Evolutionary conservation across 305 asterid genomes (phyloP), one percentile per base, ranked within the genome.

Genomic region (Fraxinus platypoda): DNA sequence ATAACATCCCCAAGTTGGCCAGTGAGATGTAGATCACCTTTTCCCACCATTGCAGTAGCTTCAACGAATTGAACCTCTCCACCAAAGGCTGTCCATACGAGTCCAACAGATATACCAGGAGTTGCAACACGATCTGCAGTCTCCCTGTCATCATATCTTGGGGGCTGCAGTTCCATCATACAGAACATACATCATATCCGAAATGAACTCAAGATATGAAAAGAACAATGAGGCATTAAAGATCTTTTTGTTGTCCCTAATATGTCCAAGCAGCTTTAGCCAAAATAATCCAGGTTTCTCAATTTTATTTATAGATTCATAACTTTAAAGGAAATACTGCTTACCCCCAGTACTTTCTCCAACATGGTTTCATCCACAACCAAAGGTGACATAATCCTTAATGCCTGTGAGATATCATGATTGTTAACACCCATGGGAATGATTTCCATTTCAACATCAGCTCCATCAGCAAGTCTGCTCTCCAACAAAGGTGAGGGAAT

Each of bases 31-130:
- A 97, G 89, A 59, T 97, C 98, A 66, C 99, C 99, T 88, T 91
- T 97, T 83, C 99, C 99, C 81, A 83, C 97, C 97, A 92, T 93
- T 19, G 91, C 89, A 54, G 95, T 90, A 78, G 98, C 97, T 91
- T 97, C 99, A 84, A 94, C 97, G 91, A 93, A 97, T 84, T 94
- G 98, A 84, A 97, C 99, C 88, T 97, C 98, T 71, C 99, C 98
- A 77, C 99, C 99, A 66, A 93, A 88, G 83, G 97, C 87, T 72
- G 98, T 97, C 98, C 98, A 93, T 71, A 94, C 98, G 82, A 97
- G 85, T 82, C 99, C 99, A 64, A 97, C 97, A 80, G 99, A 91
- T 86, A 97, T 92, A 80, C 99, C 98, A 83, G 99, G 95, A 77
- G 92, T 89, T 52, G 97, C 87, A 87, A 94, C 97, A 75, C 98